Evolutionary conservation across 768 basidiomycete genomes (phyloP), one percentile per base, ranked within the genome.

Genomic region (Calocera viscosa): DNA sequence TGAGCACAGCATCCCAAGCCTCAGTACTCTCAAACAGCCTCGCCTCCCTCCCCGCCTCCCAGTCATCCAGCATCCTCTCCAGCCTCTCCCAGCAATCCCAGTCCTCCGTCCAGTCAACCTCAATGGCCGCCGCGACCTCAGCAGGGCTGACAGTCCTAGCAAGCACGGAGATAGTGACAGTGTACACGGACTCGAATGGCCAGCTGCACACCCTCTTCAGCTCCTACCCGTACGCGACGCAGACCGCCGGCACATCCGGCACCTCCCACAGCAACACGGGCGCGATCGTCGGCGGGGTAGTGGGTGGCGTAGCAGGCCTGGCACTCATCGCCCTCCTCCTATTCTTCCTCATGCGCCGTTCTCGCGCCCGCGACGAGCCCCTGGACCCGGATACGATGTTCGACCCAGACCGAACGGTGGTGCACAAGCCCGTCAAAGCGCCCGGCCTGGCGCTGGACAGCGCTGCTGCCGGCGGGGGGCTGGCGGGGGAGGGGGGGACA

Each of bases 211-310:
- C 53, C 14, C 26, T 60, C 8, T 26, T 60, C 53, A 28, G 14
- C 30, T 26, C 53, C 53, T 60, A 28, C 53, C 53, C 53, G 22
- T 60, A 60, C 30, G 53, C 53, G 14, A 60, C 53, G 24, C 26
- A 60, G 19, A 60, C 53, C 5, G 11, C 26, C 5, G 53, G 53
- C 53, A 16, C 5, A n/a, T n/a, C n/a, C 30, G 26, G 53, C 53
- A 32, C 14, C 53, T 12, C 14, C 14, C 53, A 60, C 53, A 60
- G 7, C 53, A 60, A 77, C 67, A 77, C 76, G 0, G 81, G 77
- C 32, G 75, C 82, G 2, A 83, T 84, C 67, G 78, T 83, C 2
- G 83, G 83, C 11, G 81, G 81, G 19, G 78, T 80, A 1, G 80
- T 83, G n/a, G 82, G 82, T 66, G 83, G 82, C 1, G 66, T 79